phyloP scores from a whole-genome alignment of 2,329 filamentous ascomycete species.

The Alternaria novae-zelandiae region DNA sequence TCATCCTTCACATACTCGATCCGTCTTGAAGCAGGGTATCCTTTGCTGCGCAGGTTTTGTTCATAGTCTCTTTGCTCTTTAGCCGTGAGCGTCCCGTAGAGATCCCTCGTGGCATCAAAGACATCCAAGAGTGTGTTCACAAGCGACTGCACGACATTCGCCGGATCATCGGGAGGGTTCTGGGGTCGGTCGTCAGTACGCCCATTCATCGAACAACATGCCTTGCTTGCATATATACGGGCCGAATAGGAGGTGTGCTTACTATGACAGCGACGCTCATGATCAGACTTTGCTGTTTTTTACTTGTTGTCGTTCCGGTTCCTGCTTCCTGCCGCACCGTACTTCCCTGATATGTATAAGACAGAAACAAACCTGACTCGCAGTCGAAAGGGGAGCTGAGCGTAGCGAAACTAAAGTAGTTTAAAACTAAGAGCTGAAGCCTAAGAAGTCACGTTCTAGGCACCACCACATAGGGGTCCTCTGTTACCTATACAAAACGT shows the following conservation, averaged over 20 bases:
- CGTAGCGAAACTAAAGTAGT: conserved; percentile 11
- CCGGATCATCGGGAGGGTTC: conserved; percentile 33
- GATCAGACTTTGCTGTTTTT: conserved; percentile 1
- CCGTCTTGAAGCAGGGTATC: conserved; percentile 36
- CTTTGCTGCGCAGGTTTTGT: conserved; percentile 32
- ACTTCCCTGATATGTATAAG: conserved; percentile 6
- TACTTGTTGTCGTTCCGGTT: conserved; percentile 12
- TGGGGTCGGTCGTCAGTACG: conserved; percentile 20
- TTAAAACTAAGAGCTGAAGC: conserved; percentile 1
- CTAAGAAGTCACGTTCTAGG: conserved; percentile 15
- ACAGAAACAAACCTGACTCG: conserved; percentile 16
- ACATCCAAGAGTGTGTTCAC: conserved; percentile 42
- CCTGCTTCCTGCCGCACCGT: conserved; percentile 2
- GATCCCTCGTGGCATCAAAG: conserved; percentile 45
- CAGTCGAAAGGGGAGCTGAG: conserved; percentile 26
- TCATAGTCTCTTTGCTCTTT: conserved; percentile 46
- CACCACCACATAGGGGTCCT: conserved; percentile 8
- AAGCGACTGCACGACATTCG: conserved; percentile 40
- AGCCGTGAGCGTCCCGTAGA: conserved; percentile 36
- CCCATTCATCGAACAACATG: background rate
- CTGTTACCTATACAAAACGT: conserved; percentile 14
- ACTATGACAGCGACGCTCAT: conserved; percentile 33
- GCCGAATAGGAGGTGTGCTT: conserved; percentile 12
- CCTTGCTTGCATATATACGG: background rate
- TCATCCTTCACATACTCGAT: conserved; percentile 38